Evolutionary conservation across 2,329 filamentous ascomycete genomes (phyloP), one percentile per base, ranked within the genome.

Genomic region (Alternaria sp.): DNA sequence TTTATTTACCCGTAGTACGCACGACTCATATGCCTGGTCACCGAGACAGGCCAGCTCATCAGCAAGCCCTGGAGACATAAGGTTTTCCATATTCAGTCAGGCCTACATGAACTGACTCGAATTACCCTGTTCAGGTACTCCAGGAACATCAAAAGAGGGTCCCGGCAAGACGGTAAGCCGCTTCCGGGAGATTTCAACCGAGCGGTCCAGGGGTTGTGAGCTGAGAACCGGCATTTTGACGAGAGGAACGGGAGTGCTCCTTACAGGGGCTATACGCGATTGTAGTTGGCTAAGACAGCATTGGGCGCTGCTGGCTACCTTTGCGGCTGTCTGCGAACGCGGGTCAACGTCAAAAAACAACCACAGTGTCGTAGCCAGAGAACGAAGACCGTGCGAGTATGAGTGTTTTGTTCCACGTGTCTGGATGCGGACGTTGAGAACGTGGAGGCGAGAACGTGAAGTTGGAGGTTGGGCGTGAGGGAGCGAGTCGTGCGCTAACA

Each of bases 151-250:
- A 22, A 53, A 28, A 46, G 26, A 28, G 32, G 26, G 51, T 46
- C 57, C 62, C 59, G 51, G 47, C 42, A 22, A 49, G 22, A 39
- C 46, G 64, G 62, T 64, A 62, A 52, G 43, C 53, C 44, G 43
- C 22, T 32, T 20, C 56, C 63, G 59, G 63, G 57, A 39, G 47
- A 57, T 64, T 53, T 59, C 53, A 60, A 43, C 51, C 65, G 56
- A 62, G 59, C 54, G 44, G 54, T 53, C 54, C 59, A 61, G 60
- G 51, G 51, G 53, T 51, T 32, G 39, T 56, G 42, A 62, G 59
- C 63, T 57, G 54, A 52, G 41, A 34, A 53, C 42, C 49, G 34
- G 34, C 38, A 57, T 46, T 36, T 55, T 34, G 34, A 57, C 48
- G 39, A 53, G 49, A 30, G 43, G 26, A 30, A 54, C 51, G 57